Evolutionary conservation across 495 filamentous ascomycete genomes (phyloP).

Genomic region (Aspergillus mulundensis): DNA sequence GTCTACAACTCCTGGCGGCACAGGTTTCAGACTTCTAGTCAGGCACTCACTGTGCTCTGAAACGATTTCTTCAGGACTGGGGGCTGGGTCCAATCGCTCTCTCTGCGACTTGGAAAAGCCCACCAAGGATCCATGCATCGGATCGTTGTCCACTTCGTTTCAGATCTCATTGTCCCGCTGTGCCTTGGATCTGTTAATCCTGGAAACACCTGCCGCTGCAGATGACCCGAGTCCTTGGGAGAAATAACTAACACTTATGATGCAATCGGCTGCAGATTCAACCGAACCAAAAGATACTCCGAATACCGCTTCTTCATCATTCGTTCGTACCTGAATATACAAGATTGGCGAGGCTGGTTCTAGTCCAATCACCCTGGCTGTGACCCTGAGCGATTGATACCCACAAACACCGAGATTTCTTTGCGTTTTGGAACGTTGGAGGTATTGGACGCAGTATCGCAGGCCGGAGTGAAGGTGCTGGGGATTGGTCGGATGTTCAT

Average conservation of each 20-base stretch:
- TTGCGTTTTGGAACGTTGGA: background rate
- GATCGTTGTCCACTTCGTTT: slow-evolving; percentile 12
- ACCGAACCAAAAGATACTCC: slow-evolving; percentile 3
- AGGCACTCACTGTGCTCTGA: slow-evolving; percentile 15
- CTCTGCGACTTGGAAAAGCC: background rate
- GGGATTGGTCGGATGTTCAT: background rate
- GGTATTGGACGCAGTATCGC: background rate
- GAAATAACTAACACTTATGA: slow-evolving; percentile 16
- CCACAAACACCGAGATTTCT: background rate
- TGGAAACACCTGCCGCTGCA: slow-evolving; percentile 1
- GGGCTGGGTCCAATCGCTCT: background rate
- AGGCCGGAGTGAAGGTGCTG: background rate
- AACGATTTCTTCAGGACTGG: slow-evolving; percentile 8
- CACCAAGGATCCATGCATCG: slow-evolving; percentile 9
- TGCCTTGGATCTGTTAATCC: slow-evolving; percentile 4
- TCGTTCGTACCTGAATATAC: background rate
- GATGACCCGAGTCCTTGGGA: background rate
- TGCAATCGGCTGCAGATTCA: slow-evolving; percentile 11
- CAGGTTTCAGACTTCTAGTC: slow-evolving; percentile 2
- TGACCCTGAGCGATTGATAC: background rate
- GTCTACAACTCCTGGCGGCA: slow-evolving; percentile 6
- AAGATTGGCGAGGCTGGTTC: slow-evolving; percentile 28
- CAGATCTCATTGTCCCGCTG: slow-evolving; percentile 9
- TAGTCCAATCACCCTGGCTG: slow-evolving; percentile 14
- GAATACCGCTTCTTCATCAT: background rate